Evolutionary conservation across 495 filamentous ascomycete genomes (phyloP).

Genomic region (Hypoxylon trugodes): DNA sequence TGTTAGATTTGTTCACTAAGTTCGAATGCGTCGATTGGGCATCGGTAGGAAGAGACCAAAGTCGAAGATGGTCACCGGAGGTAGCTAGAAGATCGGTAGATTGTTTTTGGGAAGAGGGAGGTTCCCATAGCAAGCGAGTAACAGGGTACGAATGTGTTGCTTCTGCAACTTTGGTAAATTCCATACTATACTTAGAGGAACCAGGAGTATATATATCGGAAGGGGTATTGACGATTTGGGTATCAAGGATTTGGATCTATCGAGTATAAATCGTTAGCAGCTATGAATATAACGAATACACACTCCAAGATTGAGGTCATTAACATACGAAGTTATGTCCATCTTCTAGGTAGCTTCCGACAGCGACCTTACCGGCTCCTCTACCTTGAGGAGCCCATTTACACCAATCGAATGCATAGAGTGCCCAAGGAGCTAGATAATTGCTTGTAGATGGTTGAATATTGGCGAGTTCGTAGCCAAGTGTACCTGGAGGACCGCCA

Average conservation of each 20-base stretch:
- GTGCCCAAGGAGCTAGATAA: slow-evolving; percentile 93
- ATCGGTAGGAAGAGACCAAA: slow-evolving; percentile 87
- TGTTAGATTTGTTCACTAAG: slow-evolving; percentile 74
- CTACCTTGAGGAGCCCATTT: slow-evolving; percentile 90
- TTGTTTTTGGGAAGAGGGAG: slow-evolving; percentile 94
- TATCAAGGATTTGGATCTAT: slow-evolving; percentile 98
- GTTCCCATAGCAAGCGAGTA: slow-evolving; percentile 95
- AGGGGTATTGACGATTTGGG: slow-evolving; percentile 75
- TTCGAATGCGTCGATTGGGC: slow-evolving; percentile 65
- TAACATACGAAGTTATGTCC: slow-evolving; percentile 91
- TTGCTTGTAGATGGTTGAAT: slow-evolving; percentile 70
- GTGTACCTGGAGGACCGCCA: slow-evolving; percentile 57
- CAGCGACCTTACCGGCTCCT: slow-evolving; percentile 87
- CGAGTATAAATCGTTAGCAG: slow-evolving; percentile 4
- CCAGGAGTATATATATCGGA: slow-evolving; percentile 75
- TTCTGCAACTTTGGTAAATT: slow-evolving; percentile 95
- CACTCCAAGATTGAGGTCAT: not conserved
- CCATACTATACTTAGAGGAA: slow-evolving; percentile 75
- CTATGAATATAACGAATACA: not conserved
- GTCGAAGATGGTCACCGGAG: slow-evolving; percentile 91
- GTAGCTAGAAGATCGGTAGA: slow-evolving; percentile 96
- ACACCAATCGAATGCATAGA: slow-evolving; percentile 99
- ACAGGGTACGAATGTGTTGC: slow-evolving; percentile 98
- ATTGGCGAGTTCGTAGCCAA: slow-evolving; percentile 62
- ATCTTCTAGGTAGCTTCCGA: slow-evolving; percentile 97